Percentiles rank a stretch among this genome's conserved stretches.
Conservation (phyloP, 208 protist species). For the Leptomonas pyrrhocoris region DNA sequence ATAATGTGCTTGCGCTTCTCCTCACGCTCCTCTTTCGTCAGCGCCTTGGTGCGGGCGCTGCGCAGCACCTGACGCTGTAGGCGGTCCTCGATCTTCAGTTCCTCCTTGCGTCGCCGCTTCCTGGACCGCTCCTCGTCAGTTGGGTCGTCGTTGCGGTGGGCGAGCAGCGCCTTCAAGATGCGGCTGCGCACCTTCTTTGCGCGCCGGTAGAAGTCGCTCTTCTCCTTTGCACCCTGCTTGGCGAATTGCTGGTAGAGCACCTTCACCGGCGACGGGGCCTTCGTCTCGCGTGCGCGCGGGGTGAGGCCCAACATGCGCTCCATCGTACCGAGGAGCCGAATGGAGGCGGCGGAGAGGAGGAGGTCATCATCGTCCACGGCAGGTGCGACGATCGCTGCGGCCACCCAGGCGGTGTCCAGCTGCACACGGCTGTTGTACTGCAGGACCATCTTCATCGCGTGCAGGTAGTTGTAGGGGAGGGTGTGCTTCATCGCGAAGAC, state of each 20-base stretch:
- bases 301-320: conserved; percentile 72
- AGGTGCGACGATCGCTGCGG: conserved; percentile 42
- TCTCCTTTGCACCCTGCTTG: conserved; percentile 49
- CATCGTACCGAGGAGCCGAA: conserved; percentile 64
- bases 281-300: conserved; percentile 75
- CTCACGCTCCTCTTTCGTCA: conserved; percentile 87
- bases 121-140: conserved; percentile 71
- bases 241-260: conserved; percentile 80
- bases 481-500: conserved; percentile 89
- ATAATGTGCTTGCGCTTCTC: conserved; percentile 80
- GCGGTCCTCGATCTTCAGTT: conserved; percentile 80
- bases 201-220: conserved; percentile 64
- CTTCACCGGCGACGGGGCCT: conserved; percentile 76
- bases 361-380: conserved; percentile 77
- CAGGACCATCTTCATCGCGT: conserved; percentile 80
- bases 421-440: conserved; percentile 86
- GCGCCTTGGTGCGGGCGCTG: conserved; percentile 31
- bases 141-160: conserved; percentile 78
- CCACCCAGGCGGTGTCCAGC: conserved; percentile 71
- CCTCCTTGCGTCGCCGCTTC: conserved; percentile 74
- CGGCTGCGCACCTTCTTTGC: conserved; percentile 70
- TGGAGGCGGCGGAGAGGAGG: conserved; percentile 71
- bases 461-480: conserved; percentile 80
- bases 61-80: conserved; percentile 79
- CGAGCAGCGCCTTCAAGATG: conserved; percentile 72